These are phyloP conservation scores for Betula pendula DNA, from an alignment of 306 rosid species.

Conservation along the genomic window DNA sequence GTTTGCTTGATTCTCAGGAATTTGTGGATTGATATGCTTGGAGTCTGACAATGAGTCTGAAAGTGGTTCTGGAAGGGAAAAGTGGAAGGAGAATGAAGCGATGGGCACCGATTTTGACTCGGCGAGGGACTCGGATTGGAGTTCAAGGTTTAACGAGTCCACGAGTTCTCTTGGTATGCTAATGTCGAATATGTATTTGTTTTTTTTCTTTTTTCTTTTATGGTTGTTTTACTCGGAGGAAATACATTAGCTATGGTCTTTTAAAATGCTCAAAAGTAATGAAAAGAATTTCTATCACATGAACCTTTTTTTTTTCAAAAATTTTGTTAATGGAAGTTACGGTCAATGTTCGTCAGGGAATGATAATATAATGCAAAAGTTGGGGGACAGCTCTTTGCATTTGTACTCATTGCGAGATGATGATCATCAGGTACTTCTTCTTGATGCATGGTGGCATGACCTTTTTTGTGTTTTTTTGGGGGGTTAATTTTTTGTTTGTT, in stretches of 20 bases:
- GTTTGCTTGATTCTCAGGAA: slow-evolving; percentile 43
- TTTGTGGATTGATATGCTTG: slow-evolving; percentile 71
- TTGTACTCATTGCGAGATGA: slow-evolving; percentile 42
- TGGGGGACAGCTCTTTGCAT: slow-evolving; percentile 29
- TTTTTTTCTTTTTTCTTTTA: slow-evolving; percentile 8
- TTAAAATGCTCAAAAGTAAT: not conserved
- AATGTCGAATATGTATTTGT: slow-evolving; percentile 14
- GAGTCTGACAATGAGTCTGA: slow-evolving; percentile 83
- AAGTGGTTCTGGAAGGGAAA: slow-evolving; percentile 31
- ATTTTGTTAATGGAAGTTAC: slow-evolving; percentile 11
- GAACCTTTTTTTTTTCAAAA: slow-evolving; percentile 17
- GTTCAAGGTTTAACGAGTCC: slow-evolving; percentile 28
- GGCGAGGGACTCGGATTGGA: slow-evolving; percentile 38
- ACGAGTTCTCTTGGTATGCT: slow-evolving; percentile 50
- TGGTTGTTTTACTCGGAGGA: not conserved
- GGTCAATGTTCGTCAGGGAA: slow-evolving; percentile 37
- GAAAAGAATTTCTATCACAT: not conserved
- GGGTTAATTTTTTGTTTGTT: not conserved
- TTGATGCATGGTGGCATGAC: not conserved
- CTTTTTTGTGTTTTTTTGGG: not conserved
- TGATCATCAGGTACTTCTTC: slow-evolving; percentile 38
- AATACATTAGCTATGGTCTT: slow-evolving; percentile 11
- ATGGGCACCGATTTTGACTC: slow-evolving; percentile 23
- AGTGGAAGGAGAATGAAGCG: slow-evolving; percentile 34
- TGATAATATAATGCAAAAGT: slow-evolving; percentile 29